Conservation (phyloP, 345 rosid genomes). For the Microcos paniculata region DNA sequence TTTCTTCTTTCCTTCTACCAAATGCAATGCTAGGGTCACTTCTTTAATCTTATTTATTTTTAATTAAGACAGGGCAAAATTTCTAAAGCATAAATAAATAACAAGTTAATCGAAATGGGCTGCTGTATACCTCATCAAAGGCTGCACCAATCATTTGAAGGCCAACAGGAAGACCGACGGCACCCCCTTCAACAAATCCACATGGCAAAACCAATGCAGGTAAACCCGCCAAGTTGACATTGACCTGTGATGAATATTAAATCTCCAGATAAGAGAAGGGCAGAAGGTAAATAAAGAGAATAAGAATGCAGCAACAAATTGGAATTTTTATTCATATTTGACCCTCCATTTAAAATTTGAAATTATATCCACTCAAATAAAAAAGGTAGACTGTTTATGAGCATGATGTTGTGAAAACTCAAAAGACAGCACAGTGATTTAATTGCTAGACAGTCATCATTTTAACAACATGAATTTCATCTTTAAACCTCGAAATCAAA, state of each 20-base stretch:
- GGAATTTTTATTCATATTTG: background rate
- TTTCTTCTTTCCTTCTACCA: background rate
- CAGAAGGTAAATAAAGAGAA: too few species aligned
- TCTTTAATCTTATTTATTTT: background rate
- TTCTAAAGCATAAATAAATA: background rate
- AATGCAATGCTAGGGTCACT: background rate
- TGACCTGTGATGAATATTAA: conserved; percentile 55
- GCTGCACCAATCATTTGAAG: conserved; percentile 93
- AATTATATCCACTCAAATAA: background rate
- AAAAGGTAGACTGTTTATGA: too few species aligned
- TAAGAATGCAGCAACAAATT: background rate
- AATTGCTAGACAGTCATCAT: background rate
- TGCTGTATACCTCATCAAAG: conserved; percentile 65
- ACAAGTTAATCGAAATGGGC: background rate
- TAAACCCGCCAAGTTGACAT: conserved; percentile 86
- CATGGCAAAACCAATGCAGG: conserved; percentile 94
- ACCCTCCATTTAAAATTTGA: too few species aligned
- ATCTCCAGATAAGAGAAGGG: conserved; percentile 16
- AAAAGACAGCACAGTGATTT: background rate
- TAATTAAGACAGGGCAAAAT: background rate
- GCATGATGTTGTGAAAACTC: background rate
- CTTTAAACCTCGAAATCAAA: background rate
- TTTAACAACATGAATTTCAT: background rate
- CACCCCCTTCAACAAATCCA: conserved; percentile 79
- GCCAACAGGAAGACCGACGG: conserved; percentile 80